These are phyloP conservation scores for Phytophthora fragariae DNA, from an alignment of 352 stramenopile genomes.

Conservation along the genomic window DNA sequence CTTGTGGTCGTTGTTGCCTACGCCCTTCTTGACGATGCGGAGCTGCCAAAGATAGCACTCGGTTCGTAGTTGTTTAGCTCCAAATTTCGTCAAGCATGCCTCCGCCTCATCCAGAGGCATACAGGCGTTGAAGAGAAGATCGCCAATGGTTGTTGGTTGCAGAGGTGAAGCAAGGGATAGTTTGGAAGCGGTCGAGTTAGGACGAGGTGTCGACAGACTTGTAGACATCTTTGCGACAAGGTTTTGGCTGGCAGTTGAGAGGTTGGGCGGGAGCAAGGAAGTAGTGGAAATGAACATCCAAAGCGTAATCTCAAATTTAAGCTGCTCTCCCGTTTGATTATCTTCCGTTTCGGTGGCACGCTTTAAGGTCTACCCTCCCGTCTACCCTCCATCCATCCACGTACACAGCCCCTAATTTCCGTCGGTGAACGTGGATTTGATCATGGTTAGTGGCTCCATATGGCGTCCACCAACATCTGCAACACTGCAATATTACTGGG, in stretches of 20 bases:
- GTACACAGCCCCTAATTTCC: conserved; percentile 5
- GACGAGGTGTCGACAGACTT: too few relatives aligned
- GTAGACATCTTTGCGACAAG: too few relatives aligned
- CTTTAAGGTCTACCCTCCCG: neutral
- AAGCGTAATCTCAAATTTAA: too few relatives aligned
- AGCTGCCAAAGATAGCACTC: neutral
- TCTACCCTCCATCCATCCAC: conserved; percentile 13
- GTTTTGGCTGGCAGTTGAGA: too few relatives aligned
- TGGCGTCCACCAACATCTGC: conserved; percentile 6
- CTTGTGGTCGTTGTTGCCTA: neutral
- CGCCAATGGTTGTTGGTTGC: too few relatives aligned
- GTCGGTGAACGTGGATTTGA: conserved; percentile 12
- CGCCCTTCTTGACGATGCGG: neutral
- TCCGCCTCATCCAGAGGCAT: neutral
- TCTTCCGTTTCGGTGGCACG: too few relatives aligned
- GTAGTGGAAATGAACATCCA: too few relatives aligned
- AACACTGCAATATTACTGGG: neutral
- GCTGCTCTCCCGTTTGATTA: too few relatives aligned
- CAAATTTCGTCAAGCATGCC: neutral
- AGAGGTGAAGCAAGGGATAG: too few relatives aligned
- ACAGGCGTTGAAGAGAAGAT: neutral
- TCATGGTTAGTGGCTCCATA: neutral
- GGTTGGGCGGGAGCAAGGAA: too few relatives aligned
- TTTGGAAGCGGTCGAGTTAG: too few relatives aligned
- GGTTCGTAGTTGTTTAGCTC: neutral